Percentiles rank a stretch among this genome's conserved stretches.
Conservation (phyloP, 2,329 filamentous ascomycete species). For the Phaeoacremonium minimum region DNA sequence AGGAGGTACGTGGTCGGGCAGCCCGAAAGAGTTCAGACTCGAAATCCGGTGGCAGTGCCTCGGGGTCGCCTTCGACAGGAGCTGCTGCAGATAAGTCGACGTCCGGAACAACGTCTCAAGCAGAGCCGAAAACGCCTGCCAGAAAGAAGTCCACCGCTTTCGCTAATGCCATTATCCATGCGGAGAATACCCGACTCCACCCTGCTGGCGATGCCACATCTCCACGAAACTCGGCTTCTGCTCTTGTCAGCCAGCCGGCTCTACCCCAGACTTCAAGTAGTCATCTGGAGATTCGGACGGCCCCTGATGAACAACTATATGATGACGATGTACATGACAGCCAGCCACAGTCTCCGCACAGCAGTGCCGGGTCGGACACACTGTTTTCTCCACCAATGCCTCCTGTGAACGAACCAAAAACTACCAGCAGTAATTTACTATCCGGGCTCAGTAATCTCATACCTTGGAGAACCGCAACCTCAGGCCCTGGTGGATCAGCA, state of each 20-base stretch:
- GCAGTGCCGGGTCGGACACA: constrained; percentile 7
- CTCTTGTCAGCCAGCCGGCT: constrained; percentile 52
- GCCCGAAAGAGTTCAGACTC: constrained; percentile 30
- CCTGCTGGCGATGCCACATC: constrained; percentile 18
- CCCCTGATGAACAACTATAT: constrained; percentile 16
- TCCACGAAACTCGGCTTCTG: constrained; percentile 29
- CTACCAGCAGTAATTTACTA: constrained; percentile 23
- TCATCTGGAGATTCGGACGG: constrained; percentile 40
- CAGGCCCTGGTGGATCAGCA: constrained; percentile 14
- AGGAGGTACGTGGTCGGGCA: constrained; percentile 47
- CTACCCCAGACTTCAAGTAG: constrained; percentile 51
- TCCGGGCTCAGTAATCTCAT: constrained; percentile 40
- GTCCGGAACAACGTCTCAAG: not conserved
- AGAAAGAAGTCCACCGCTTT: constrained; percentile 37
- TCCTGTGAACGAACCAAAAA: constrained; percentile 15
- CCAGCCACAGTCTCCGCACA: constrained; percentile 18
- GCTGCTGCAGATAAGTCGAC: constrained; percentile 3
- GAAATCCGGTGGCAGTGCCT: constrained; percentile 20
- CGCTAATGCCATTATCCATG: constrained; percentile 36
- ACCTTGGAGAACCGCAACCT: constrained; percentile 31
- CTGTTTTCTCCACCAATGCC: constrained; percentile 14
- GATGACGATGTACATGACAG: constrained; percentile 13
- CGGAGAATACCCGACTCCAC: constrained; percentile 31
- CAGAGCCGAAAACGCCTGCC: constrained; percentile 3
- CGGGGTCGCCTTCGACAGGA: constrained; percentile 14